Percentiles rank a stretch among this genome's conserved stretches.
These are phyloP conservation scores for Takashimella koratensis DNA, from an alignment of 1,284 basidiomycete genomes.

Conservation along the genomic window DNA sequence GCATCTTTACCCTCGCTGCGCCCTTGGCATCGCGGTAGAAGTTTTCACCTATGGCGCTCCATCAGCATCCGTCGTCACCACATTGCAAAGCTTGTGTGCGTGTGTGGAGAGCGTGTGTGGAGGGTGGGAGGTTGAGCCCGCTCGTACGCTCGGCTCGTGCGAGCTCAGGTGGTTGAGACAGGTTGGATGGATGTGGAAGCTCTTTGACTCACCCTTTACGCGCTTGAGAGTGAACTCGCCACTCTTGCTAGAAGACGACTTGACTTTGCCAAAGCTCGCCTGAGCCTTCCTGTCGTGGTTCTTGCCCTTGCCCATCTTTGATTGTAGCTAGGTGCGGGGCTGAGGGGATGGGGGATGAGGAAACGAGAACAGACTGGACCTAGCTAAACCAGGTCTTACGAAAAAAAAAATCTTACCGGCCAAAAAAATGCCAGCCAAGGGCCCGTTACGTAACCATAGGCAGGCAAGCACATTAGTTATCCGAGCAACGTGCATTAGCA, in stretches of 20 bases:
- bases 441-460: no score
- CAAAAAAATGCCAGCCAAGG: no score
- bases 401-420: no score
- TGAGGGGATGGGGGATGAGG: no score
- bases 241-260: slow-evolving; percentile 26
- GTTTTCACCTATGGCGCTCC: slow-evolving; percentile 60
- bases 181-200: no score
- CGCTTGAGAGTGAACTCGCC: slow-evolving; percentile 56
- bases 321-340: no score
- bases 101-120: no score
- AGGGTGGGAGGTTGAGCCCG: slow-evolving; percentile 2
- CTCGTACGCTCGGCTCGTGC: not conserved
- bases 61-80: not conserved
- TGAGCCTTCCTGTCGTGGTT: slow-evolving; percentile 46
- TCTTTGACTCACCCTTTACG: slow-evolving; percentile 64
- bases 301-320: slow-evolving; percentile 49
- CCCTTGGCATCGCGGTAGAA: slow-evolving; percentile 90
- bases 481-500: no score
- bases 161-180: no score
- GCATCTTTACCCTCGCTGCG: slow-evolving; percentile 78
- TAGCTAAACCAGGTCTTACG: no score
- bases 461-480: no score
- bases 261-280: slow-evolving; percentile 36
- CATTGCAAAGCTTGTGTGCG: slow-evolving; percentile 1
- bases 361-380: no score